phyloP scores from a whole-genome alignment of 352 stramenopile genomes.

The Phytophthora sojae region DNA sequence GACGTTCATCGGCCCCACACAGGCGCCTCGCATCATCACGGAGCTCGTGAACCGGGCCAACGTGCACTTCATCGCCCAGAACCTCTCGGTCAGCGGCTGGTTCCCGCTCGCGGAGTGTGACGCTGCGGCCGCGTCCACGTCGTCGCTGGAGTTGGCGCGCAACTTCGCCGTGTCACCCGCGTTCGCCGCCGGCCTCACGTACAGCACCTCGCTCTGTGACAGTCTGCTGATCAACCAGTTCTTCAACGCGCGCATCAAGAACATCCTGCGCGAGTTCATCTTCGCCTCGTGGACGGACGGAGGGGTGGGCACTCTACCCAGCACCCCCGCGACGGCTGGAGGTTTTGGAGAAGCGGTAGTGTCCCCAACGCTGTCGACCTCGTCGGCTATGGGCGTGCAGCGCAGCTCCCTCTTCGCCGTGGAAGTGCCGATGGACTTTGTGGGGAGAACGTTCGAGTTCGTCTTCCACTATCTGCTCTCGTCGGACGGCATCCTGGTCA shows the following conservation, averaged over 20 bases:
- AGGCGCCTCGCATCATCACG: conserved; percentile 74
- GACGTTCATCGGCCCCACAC: conserved; percentile 59
- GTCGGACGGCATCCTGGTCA: conserved; percentile 75
- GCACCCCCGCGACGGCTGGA: conserved; percentile 18
- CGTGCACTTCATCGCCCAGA: conserved; percentile 85
- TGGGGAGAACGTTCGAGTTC: conserved; percentile 81
- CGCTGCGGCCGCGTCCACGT: conserved; percentile 40
- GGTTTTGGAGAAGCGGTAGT: conserved; percentile 20
- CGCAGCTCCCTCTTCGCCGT: conserved; percentile 83
- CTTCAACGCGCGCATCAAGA: conserved; percentile 89
- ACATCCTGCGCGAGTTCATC: conserved; percentile 86
- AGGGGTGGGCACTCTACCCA: conserved; percentile 29
- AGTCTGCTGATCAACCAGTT: conserved; percentile 90
- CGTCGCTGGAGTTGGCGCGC: conserved; percentile 59
- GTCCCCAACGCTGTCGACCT: conserved; percentile 33
- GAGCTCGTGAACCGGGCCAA: conserved; percentile 83
- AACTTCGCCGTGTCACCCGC: conserved; percentile 78
- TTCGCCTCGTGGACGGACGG: conserved; percentile 82
- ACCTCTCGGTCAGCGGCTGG: conserved; percentile 72
- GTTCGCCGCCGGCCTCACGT: conserved; percentile 81
- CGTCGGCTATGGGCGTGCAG: conserved; percentile 47
- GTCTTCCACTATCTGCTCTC: conserved; percentile 84
- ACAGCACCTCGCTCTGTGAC: conserved; percentile 87
- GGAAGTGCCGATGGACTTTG: conserved; percentile 79
- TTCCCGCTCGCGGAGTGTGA: conserved; percentile 52